These are phyloP conservation scores for Nannizzia gypsea DNA, from an alignment of 2,329 filamentous ascomycete genomes.

Conservation along the genomic window DNA sequence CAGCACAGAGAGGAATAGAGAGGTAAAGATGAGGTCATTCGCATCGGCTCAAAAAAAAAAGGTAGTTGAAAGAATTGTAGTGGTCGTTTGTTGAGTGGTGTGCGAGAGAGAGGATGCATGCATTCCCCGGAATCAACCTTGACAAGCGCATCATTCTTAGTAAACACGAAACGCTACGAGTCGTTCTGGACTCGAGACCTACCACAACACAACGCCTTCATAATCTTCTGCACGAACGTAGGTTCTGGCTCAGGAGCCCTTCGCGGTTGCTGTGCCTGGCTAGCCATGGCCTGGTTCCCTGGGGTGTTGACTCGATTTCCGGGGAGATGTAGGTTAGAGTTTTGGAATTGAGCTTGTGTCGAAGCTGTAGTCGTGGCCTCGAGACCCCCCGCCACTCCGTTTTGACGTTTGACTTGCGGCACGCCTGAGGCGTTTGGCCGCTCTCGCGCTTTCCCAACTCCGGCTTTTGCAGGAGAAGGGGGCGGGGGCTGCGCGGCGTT, in stretches of 20 bases:
- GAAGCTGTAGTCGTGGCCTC: constrained; percentile 77
- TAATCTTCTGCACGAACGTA: constrained; percentile 78
- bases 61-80: neutral
- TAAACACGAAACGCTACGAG: neutral
- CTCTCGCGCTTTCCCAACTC: constrained; percentile 58
- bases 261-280: constrained; percentile 40
- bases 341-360: constrained; percentile 92
- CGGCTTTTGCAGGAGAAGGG: constrained; percentile 68
- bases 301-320: constrained; percentile 44
- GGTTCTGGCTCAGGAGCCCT: constrained; percentile 57
- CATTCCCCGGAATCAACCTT: constrained; percentile 3
- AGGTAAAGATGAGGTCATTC: neutral
- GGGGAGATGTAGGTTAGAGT: constrained; percentile 78
- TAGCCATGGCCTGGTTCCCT: constrained; percentile 47
- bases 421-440: constrained; percentile 68
- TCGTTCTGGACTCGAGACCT: constrained; percentile 22
- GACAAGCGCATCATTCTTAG: constrained; percentile 9
- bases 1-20: neutral
- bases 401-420: constrained; percentile 63
- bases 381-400: constrained; percentile 35
- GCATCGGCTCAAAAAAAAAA: neutral
- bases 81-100: neutral
- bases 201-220: constrained; percentile 88
- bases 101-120: neutral
- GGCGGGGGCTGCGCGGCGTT: constrained; percentile 85